Percentiles rank a stretch among this genome's conserved stretches.
Conservation (phyloP, 1,284 basidiomycete genomes). For the Inonotus obliquus region DNA sequence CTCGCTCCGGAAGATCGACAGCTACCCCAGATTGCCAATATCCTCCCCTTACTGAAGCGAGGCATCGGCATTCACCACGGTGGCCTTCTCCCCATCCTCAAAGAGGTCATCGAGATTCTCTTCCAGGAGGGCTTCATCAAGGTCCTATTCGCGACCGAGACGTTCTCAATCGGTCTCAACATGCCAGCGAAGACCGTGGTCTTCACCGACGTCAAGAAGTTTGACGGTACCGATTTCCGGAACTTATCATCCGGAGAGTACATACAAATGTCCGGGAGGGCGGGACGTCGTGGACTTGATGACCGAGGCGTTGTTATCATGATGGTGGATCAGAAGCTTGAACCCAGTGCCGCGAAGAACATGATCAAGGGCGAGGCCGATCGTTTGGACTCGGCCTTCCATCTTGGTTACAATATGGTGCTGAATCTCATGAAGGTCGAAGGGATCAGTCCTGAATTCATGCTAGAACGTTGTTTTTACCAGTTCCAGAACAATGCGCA, state of each 20-base stretch:
- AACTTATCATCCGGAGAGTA: constrained; percentile 91
- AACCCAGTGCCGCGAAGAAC: constrained; percentile 86
- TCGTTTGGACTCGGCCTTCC: constrained; percentile 96
- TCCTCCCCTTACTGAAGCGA: constrained; percentile 90
- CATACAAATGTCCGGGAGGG: constrained; percentile 98
- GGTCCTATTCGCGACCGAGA: constrained; percentile 98
- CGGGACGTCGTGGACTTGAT: constrained; percentile 94
- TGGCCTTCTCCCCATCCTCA: constrained; percentile 93
- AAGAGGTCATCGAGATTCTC: constrained; percentile 98
- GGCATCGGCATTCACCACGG: constrained; percentile 99
- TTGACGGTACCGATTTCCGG: constrained; percentile 93
- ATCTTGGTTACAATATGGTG: constrained; percentile 99
- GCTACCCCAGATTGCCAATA: constrained; percentile 92
- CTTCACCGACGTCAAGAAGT: constrained; percentile 94
- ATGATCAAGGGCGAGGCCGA: constrained; percentile 99
- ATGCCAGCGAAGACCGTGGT: constrained; percentile 99
- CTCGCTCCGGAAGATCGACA: constrained; percentile 85
- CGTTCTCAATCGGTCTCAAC: constrained; percentile 98
- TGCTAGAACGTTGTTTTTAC: constrained; percentile 97
- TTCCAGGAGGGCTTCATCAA: constrained; percentile 99
- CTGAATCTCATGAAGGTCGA: constrained; percentile 99
- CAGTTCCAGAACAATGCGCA: constrained; percentile 95
- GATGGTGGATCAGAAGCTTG: constrained; percentile 99
- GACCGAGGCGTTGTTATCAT: constrained; percentile 99
- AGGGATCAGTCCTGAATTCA: constrained; percentile 96